Percentiles rank a stretch among this genome's conserved stretches.
phyloP scores from a whole-genome alignment of 257 asterid species.

The Perilla frutescens region DNA sequence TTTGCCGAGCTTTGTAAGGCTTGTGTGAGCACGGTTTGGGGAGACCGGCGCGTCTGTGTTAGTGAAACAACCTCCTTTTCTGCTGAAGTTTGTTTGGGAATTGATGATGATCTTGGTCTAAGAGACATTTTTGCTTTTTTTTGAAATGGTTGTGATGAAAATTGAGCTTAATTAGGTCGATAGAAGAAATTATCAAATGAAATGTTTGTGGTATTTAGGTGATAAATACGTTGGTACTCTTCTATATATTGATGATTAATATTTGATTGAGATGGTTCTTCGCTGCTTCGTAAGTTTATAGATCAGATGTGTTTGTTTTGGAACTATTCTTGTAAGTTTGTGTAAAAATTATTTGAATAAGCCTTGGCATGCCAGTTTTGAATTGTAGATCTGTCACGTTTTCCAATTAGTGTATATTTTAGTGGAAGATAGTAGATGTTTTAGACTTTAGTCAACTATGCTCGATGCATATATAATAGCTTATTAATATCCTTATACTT shows the following conservation, averaged over 20 bases:
- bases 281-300: neutral
- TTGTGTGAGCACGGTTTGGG: conserved; percentile 47
- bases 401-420: neutral
- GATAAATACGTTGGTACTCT: neutral
- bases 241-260: neutral
- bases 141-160: neutral
- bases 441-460: too few species aligned
- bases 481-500: too few species aligned
- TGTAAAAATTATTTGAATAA: neutral
- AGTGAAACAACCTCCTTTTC: conserved; percentile 1
- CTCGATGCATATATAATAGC: too few species aligned
- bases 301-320: neutral
- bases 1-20: conserved; percentile 62
- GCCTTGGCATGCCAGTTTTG: conserved; percentile 16
- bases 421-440: too few species aligned
- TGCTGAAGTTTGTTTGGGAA: neutral
- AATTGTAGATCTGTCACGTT: conserved; percentile 17
- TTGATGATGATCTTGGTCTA: conserved; percentile 18
- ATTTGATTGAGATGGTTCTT: conserved; percentile 8
- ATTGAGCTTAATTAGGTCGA: neutral
- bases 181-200: neutral
- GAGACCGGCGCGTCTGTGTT: conserved; percentile 32
- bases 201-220: too few species aligned
- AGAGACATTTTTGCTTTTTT: conserved; percentile 6
- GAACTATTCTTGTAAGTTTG: neutral